Conservation (phyloP, 2,329 filamentous ascomycete genomes). For the Claviceps sorghi region DNA sequence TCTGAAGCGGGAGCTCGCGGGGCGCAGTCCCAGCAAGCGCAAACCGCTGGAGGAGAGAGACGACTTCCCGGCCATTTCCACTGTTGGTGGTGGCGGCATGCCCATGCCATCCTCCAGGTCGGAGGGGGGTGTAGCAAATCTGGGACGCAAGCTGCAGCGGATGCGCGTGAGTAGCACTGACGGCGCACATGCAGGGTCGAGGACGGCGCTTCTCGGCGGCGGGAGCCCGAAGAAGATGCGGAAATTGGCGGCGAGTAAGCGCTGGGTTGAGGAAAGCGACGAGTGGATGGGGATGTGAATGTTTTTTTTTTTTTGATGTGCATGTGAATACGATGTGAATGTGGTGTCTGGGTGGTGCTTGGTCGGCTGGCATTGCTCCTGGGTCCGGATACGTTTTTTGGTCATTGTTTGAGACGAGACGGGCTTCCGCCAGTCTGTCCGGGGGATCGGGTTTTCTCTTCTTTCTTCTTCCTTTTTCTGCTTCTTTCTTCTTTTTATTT, state of each 20-base stretch:
- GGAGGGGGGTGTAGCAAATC: conserved; percentile 17
- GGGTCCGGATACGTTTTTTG: too few species aligned
- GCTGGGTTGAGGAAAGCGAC: conserved; percentile 34
- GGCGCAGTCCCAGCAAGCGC: conserved; percentile 48
- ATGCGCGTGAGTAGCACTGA: conserved; percentile 33
- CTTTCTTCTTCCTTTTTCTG: too few species aligned
- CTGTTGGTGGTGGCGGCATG: background rate
- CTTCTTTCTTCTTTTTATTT: too few species aligned
- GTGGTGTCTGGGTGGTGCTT: too few species aligned
- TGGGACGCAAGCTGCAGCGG: conserved; percentile 35
- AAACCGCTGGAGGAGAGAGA: conserved; percentile 40
- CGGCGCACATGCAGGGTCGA: conserved; percentile 11
- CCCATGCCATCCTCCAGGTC: conserved; percentile 3
- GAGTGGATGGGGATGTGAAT: background rate
- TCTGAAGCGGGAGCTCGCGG: conserved; percentile 50
- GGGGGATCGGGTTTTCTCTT: too few species aligned
- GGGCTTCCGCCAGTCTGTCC: too few species aligned
- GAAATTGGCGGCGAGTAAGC: conserved; percentile 28
- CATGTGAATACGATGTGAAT: too few species aligned
- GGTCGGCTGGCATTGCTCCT: too few species aligned
- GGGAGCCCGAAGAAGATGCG: conserved; percentile 40
- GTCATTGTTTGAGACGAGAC: too few species aligned
- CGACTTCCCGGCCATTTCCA: conserved; percentile 17
- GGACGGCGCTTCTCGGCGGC: conserved; percentile 5
- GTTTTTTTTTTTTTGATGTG: background rate